Evolutionary conservation across 345 rosid species (phyloP), one percentile per base, ranked within the genome.

Genomic region (Capsella bursapastoris): DNA sequence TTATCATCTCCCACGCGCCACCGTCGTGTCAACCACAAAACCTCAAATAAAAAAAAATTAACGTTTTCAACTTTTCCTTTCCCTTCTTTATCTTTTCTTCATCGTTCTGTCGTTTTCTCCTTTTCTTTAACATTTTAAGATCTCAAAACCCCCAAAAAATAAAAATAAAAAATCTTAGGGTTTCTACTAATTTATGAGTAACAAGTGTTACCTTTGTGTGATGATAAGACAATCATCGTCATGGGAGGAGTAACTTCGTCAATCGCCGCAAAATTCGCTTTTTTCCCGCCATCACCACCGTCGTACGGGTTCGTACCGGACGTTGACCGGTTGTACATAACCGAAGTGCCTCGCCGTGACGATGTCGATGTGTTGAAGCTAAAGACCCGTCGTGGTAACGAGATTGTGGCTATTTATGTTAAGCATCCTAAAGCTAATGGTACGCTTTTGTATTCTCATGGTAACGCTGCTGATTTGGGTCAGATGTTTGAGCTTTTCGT

Each of bases 161-260:
- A 28, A 8, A 44, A 64, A 45, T 43, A 50, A 57, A 1, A 40
- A 25, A 18, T 14, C 38, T 57, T 77, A 70, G 75, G 74, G 75
- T 57, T 72, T 72, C 55, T 31, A 12, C 11, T 62, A 45, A 61
- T 74, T 69, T 62, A 76, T 45, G 59, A 56, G 57, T 44, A 61
- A 55, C 70, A 45, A 28, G 27, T 68, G 43, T 57, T 63, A 25
- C 49, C 11, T 8, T 6, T 74, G 6, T 60, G 73, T 60, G 71
- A 77, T 77, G 77, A 32, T 57, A 77, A 70, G 53, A 35, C 4
- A 62, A 53, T 45, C 66, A 64, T 43, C 57, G 0, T 44, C 51
- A 71, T 95, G 99, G 99, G 99, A 78, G 99, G 97, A 80, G 98
- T 95, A 73, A 92, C 97, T 61, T 95, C 99, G 59, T 84, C 97